Evolutionary conservation across 345 rosid species (phyloP), one percentile per base, ranked within the genome.

Genomic region (Populus ilicifolia): DNA sequence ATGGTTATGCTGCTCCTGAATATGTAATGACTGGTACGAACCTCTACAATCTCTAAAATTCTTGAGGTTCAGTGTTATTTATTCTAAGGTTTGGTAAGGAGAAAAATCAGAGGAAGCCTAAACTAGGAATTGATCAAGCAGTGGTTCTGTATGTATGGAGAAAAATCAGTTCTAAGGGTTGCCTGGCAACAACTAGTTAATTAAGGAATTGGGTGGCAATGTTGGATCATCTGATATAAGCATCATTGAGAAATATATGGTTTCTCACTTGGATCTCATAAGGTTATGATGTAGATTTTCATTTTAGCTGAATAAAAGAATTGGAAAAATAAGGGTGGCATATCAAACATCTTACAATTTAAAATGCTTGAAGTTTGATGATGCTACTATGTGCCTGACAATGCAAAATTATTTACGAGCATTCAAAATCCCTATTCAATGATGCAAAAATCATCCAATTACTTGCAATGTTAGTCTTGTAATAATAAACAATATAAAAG

Each of bases 1-100:
- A 93, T 83, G 97, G 99, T 79, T 95, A 95, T 89, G 98, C 98
- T 80, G 98, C 99, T 61, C 98, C 97, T 13, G 98, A 92, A 82
- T 96, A 96, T 73, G 97, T 93, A 43, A 95, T 93, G 98, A 95
- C 99, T 35, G 98, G 99, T 93, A 89, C 76, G 89, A 44, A 71
- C 65, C 59, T 21, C 38, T n/a, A 70, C 61, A 20, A 70, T 68
- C 76, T 72, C 50, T 33, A 33, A 61, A 65, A 54, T 61, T 9
- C 36, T 14, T 56, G 21, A 69, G 46, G 59, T 5, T 67, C 44
- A 56, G 20, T 18, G 63, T 69, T 69, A 25, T 72, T 59, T 30
- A 12, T 65, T 16, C 69, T 43, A 20, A 33, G 29, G 50, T 61
- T 38, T 38, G 61, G n/a, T 36, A 43, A n/a, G 64, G 71, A 67